Conservation (phyloP, 768 basidiomycete genomes). For the Boletus bicolor region DNA sequence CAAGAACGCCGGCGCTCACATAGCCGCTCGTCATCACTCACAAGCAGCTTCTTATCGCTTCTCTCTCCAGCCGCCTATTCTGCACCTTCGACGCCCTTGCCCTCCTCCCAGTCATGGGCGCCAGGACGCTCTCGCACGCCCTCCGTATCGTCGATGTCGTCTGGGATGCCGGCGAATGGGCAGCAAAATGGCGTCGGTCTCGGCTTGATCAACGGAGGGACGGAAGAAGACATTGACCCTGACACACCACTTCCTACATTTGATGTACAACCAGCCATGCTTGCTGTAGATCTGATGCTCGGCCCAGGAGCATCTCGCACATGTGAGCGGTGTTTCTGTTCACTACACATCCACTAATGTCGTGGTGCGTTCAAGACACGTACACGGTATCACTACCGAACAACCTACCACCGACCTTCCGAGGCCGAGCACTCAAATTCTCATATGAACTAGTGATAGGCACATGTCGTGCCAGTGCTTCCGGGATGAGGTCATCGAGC, state of each 20-base stretch:
- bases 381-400: conserved; percentile 76
- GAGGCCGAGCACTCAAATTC: conserved; percentile 79
- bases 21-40: conserved; percentile 49
- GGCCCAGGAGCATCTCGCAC: conserved; percentile 80
- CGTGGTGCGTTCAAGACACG: conserved; percentile 51
- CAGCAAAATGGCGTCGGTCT: conserved; percentile 30
- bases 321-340: conserved; percentile 44
- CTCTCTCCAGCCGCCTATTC: conserved; percentile 40
- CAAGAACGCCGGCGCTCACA: conserved; percentile 36
- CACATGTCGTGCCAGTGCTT: conserved; percentile 61
- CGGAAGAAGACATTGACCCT: conserved; percentile 51
- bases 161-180: neutral
- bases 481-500: conserved; percentile 29
- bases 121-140: conserved; percentile 18
- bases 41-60: conserved; percentile 48
- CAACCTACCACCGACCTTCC: conserved; percentile 86
- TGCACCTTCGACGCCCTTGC: conserved; percentile 19
- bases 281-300: conserved; percentile 83
- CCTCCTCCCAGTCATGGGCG: conserved; percentile 26
- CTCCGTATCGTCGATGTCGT: conserved; percentile 25
- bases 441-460: conserved; percentile 91
- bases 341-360: neutral
- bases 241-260: conserved; percentile 78
- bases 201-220: conserved; percentile 26
- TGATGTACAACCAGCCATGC: conserved; percentile 79